Evolutionary conservation across 1,284 basidiomycete genomes (phyloP), one percentile per base, ranked within the genome.

Genomic region (Sanghuangporus weigelae): DNA sequence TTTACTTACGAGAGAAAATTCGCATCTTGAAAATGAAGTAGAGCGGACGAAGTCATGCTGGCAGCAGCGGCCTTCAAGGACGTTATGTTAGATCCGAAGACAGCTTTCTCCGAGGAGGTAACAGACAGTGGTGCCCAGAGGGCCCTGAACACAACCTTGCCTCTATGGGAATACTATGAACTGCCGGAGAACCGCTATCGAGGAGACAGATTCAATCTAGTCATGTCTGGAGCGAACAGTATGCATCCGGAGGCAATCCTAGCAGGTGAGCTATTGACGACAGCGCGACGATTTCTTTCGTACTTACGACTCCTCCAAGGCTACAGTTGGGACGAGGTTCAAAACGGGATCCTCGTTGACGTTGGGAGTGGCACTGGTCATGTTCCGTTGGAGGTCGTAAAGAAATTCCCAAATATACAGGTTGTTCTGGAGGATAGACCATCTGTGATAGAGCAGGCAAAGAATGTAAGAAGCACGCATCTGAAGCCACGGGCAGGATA

Each of bases 351-450:
- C 3, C 16, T 71, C 14, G 68, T 71, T 19, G 70, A 70, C 42
- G 69, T 71, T 21, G 70, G 68, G 16, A 63, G 66, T 16, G 68
- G 68, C 0, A 57, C 62, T n/a, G 70, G 70, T 7, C 38, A 60
- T 44, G 59, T 67, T 10, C 56, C 62, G 0, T 50, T 71, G 23
- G 39, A 53, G 35, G 51, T 71, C 14, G 59, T 56, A 3, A 57
- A 66, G 59, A 35, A 46, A 1, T 44, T 53, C 7, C 65, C 66
- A 14, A 26, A 67, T 3, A 11, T 70, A 54, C 67, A 62, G 26
- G 26, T 71, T 11, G 58, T 70, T 19, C 44, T 71, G 5, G 67
- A 71, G 38, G 70, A 71, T 42, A 68, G 68, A 6, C 38, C 31
- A n/a, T 16, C 40, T 12, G 48, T 63, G 31, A 23, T 63, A 4